These are phyloP conservation scores for Dictyostelium firmibasis DNA, from an alignment of 78 protist genomes.

Conservation along the genomic window DNA sequence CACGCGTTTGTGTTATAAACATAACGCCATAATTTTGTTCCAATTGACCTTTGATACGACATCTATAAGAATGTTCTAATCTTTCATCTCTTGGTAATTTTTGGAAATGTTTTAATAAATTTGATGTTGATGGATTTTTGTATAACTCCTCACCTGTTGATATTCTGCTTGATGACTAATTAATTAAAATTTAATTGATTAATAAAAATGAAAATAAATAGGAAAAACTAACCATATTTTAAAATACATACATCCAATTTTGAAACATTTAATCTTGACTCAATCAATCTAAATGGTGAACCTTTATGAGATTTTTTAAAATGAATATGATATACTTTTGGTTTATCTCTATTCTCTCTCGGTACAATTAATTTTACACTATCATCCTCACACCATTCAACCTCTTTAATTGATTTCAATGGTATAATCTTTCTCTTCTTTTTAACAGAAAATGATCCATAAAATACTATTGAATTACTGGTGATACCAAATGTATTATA, in stretches of 20 bases:
- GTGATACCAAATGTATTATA: not conserved
- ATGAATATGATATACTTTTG: not conserved
- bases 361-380: not conserved
- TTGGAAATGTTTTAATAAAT: not conserved
- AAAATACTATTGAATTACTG: not conserved
- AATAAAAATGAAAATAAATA: not conserved
- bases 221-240: not conserved
- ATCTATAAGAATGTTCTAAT: not conserved
- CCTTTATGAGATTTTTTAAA: not conserved
- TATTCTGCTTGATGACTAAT: not conserved
- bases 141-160: not conserved
- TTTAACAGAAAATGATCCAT: not conserved
- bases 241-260: not conserved
- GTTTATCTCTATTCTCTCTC: not conserved
- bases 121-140: not conserved
- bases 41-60: not conserved
- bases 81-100: not conserved
- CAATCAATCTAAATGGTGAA: constrained; percentile 1
- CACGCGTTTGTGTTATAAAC: not conserved
- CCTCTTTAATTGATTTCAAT: not conserved
- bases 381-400: not conserved
- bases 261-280: not conserved
- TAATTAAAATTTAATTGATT: not conserved
- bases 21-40: not conserved
- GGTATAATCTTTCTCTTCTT: constrained; percentile 2